A percentile compares a stretch with the other conserved stretches of the same genome.
Evolutionary conservation across 2,329 filamentous ascomycete genomes (phyloP).

Genomic region (Fusarium goolgardi): DNA sequence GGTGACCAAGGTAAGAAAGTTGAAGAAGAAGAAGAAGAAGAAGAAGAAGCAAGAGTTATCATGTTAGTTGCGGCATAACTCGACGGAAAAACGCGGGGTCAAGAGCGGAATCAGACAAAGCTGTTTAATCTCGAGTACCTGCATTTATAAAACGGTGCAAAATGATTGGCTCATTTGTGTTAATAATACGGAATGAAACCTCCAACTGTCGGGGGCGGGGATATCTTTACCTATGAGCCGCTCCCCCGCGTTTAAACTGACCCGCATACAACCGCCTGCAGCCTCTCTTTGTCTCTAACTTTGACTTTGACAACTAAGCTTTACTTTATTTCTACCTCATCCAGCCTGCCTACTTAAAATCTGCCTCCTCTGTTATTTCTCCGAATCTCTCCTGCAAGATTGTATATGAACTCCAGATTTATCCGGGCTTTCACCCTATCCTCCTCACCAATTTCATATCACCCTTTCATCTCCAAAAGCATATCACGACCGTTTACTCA

Average conservation of each 20-base stretch:
- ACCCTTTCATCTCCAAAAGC: background rate
- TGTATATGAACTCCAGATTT: constrained; percentile 34
- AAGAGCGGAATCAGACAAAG: constrained; percentile 17
- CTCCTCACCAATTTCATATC: background rate
- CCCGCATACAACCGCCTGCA: constrained; percentile 35
- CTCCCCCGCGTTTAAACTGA: constrained; percentile 19
- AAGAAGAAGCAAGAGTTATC: background rate
- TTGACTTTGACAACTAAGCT: constrained; percentile 18
- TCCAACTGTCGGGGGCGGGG: constrained; percentile 10
- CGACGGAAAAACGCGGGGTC: constrained; percentile 18
- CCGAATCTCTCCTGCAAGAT: constrained; percentile 1
- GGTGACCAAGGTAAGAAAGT: background rate
- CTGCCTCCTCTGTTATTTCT: constrained; percentile 3
- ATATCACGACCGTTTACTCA: constrained; percentile 18
- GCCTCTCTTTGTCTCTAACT: constrained; percentile 16
- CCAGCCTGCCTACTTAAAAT: background rate
- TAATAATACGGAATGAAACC: constrained; percentile 5
- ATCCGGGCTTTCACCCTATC: constrained; percentile 7
- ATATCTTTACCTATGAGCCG: constrained; percentile 8
- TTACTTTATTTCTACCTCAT: background rate
- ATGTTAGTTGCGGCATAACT: constrained; percentile 3
- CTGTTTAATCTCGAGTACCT: constrained; percentile 1
- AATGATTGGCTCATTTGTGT: constrained; percentile 10
- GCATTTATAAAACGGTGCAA: constrained; percentile 8
- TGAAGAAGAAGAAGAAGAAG: background rate